phyloP scores from a whole-genome alignment of 495 filamentous ascomycete genomes.

The Penicillium cosmopolitanum region DNA sequence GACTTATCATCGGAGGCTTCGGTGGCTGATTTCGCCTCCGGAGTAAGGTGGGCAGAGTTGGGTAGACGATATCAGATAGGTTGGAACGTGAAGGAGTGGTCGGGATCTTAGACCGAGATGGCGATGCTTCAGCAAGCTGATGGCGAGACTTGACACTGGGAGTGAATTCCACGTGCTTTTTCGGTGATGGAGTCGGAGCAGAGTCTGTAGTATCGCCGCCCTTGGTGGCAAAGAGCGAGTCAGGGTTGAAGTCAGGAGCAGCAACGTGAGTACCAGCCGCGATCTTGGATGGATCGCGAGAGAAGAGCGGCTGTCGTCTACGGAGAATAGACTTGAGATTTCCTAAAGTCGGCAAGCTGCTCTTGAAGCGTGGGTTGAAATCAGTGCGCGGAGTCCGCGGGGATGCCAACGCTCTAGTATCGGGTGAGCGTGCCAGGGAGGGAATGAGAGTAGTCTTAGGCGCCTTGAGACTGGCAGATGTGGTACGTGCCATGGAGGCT shows the following conservation, averaged over 20 bases:
- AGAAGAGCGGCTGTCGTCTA: conserved; percentile 62
- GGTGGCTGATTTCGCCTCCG: conserved; percentile 30
- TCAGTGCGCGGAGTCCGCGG: conserved; percentile 52
- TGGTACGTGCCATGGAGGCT: conserved; percentile 68
- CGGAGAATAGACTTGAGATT: conserved; percentile 66
- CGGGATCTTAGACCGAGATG: conserved; percentile 50
- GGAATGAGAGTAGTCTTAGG: conserved; percentile 59
- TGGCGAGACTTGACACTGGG: conserved; percentile 52
- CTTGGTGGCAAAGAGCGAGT: conserved; percentile 46
- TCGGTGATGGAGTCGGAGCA: conserved; percentile 48
- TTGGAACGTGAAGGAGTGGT: conserved; percentile 29
- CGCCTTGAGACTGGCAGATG: conserved; percentile 58
- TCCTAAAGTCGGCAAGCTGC: conserved; percentile 41
- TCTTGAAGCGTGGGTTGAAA: conserved; percentile 52
- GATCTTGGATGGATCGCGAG: conserved; percentile 60
- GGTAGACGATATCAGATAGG: conserved; percentile 44
- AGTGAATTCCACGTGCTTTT: conserved; percentile 66
- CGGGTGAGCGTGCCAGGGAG: conserved; percentile 52
- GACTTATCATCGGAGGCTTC: conserved; percentile 6
- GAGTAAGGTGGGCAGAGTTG: conserved; percentile 46
- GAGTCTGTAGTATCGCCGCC: conserved; percentile 26
- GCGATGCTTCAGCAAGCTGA: conserved; percentile 41
- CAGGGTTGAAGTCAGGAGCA: conserved; percentile 48
- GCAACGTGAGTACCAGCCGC: conserved; percentile 63
- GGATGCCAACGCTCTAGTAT: conserved; percentile 44